Base-by-base conservation (phyloP, 306 rosid genomes). In the Alnus rubra region DNA sequence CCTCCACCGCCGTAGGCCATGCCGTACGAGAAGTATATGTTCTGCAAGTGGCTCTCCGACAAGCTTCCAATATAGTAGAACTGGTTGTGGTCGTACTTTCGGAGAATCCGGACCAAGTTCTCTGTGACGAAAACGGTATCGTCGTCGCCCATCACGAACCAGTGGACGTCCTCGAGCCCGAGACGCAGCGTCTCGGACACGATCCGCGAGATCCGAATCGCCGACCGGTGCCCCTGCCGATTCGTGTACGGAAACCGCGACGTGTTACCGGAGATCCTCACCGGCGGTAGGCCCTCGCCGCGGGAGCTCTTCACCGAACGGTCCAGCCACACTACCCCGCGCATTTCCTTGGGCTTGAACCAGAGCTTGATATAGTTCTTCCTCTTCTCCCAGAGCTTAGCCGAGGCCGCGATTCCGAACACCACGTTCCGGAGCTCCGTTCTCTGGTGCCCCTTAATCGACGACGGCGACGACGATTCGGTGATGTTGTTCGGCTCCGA, bases 1-100 rank as follows among this genome's bases (percentile, higher is more conserved):
- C 99, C 99, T 0, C 98, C 99, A 3, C 99, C 99, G 1, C 99
- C 99, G 60, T 96, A 96, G 0, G 99, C 99, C 99, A 96, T 96
- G 0, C 93, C 94, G 69, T 96, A 93, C 1, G 99, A 96, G 85
- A 96, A 96, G 74, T 83, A 91, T 0, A 96, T 96, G 83, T 96
- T 96, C 89, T 96, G 99, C 68, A 96, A 67, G 53, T 96, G 99
- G 31, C 98, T 93, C 72, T 96, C 99, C 50, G 99, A 96, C 13
- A 76, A 78, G 76, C 97, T 91, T 3, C 99, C 99, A 33, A 96
- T 93, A 79, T 96, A 96, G 65, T 93, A 93, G 74, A 71, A 88
- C 60, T 96, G 86, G 10, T 80, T 88, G 69, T 96, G 94, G 67
- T 96, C 97, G 73, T 96, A 96, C 51, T 92, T 91, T 11, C 90